Evolutionary conservation across 176 grass and related monocot species (phyloP).

Genomic region (Raddia distichophylla): DNA sequence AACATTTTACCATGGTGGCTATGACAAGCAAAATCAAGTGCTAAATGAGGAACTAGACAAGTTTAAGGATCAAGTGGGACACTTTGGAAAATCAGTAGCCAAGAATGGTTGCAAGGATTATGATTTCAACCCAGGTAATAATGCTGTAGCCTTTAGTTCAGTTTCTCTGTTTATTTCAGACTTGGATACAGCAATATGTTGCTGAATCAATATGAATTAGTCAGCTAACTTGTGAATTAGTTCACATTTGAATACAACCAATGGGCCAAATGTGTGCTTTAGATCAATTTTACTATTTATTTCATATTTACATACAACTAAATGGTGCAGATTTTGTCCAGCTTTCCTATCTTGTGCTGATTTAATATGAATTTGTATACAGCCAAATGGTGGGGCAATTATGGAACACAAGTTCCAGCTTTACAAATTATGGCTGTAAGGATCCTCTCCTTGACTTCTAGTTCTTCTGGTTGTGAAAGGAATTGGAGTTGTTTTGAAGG

Average conservation of each 20-base stretch:
- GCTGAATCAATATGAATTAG: no score
- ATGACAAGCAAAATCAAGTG: not conserved
- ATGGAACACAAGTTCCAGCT: not conserved
- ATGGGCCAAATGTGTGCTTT: no score
- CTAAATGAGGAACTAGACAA: not conserved
- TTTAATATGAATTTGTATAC: no score
- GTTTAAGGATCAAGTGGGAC: not conserved
- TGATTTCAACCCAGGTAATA: not conserved
- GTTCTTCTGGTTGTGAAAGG: not conserved
- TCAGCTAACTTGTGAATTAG: no score
- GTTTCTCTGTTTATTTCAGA: no score
- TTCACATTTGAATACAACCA: no score
- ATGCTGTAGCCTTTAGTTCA: no score
- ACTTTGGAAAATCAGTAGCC: not conserved
- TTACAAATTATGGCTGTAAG: not conserved
- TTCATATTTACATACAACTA: no score
- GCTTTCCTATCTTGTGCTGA: no score
- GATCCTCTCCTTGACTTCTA: not conserved
- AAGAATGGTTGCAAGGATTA: not conserved
- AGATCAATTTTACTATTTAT: no score
- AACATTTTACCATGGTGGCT: slow-evolving; percentile 8
- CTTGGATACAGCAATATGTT: no score
- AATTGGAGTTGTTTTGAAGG: not conserved
- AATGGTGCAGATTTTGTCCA: no score
- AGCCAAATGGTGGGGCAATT: not conserved